phyloP scores from a whole-genome alignment of 192 early-diverging fungal species.

The Backusella westeae region DNA sequence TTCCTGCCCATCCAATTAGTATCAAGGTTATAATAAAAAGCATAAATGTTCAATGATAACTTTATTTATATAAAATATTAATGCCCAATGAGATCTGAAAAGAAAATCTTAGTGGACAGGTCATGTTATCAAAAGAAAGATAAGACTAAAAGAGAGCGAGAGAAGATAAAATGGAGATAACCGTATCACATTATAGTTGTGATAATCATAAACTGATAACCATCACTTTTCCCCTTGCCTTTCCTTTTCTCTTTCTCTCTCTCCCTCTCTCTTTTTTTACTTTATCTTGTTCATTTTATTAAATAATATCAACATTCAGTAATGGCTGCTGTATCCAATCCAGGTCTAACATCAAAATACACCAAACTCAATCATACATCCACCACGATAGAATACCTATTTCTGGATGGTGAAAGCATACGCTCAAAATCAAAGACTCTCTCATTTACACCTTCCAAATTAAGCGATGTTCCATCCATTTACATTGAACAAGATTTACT shows the following conservation, averaged over 20 bases:
- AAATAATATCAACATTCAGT: background rate
- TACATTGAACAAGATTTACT: conserved; percentile 36
- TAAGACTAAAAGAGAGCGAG: background rate
- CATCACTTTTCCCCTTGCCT: background rate
- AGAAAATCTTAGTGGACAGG: conserved; percentile 2
- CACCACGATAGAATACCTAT: conserved; percentile 49
- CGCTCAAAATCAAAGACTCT: conserved; percentile 51
- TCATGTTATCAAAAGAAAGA: background rate
- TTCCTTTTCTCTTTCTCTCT: background rate
- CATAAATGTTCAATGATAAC: too few species aligned
- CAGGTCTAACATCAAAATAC: conserved; percentile 10
- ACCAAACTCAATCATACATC: background rate
- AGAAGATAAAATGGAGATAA: conserved; percentile 7
- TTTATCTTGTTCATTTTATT: too few species aligned
- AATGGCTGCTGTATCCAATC: background rate
- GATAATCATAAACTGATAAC: background rate
- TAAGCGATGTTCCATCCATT: conserved; percentile 37
- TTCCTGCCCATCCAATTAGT: too few species aligned
- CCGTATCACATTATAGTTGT: background rate
- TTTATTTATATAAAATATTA: too few species aligned
- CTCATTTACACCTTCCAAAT: background rate
- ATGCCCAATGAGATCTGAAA: background rate
- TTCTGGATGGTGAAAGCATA: conserved; percentile 46
- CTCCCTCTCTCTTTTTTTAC: background rate
- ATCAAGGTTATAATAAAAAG: too few species aligned